phyloP scores from a whole-genome alignment of 352 stramenopile species.

The Pythium brassicae region DNA sequence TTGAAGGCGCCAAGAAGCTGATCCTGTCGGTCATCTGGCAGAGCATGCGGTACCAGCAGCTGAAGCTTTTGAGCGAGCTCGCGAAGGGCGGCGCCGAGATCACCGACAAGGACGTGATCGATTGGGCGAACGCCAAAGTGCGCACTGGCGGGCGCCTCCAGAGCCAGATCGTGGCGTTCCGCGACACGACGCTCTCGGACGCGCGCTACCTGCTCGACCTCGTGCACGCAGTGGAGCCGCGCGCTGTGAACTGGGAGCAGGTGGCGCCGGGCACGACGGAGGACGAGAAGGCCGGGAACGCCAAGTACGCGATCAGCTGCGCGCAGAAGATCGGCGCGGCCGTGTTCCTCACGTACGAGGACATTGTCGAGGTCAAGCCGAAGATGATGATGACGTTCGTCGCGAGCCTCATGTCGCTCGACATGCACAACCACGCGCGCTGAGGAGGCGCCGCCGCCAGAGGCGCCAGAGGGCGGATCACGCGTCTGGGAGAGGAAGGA shows the following conservation, averaged over 20 bases:
- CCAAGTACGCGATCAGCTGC: conserved; percentile 91
- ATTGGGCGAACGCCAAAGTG: conserved; percentile 84
- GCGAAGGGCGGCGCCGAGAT: conserved; percentile 45
- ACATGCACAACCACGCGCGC: conserved; percentile 54
- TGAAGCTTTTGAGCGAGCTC: conserved; percentile 78
- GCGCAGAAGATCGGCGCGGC: conserved; percentile 90
- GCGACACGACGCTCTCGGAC: conserved; percentile 72
- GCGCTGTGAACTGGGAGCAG: conserved; percentile 90
- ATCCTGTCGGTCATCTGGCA: conserved; percentile 94
- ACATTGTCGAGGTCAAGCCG: conserved; percentile 92
- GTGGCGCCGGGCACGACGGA: conserved; percentile 52
- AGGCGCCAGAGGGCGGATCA: not conserved
- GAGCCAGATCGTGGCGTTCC: conserved; percentile 79
- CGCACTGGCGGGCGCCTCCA: conserved; percentile 65
- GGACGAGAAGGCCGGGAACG: conserved; percentile 88
- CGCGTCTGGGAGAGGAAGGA: too few relatives aligned
- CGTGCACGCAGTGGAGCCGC: conserved; percentile 78
- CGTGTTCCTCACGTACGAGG: conserved; percentile 92
- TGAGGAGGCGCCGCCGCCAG: too few relatives aligned
- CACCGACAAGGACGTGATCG: conserved; percentile 80
- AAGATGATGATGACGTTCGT: conserved; percentile 93
- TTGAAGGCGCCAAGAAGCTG: conserved; percentile 91
- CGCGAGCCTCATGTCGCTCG: conserved; percentile 81
- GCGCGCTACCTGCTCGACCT: conserved; percentile 86
- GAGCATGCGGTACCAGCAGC: conserved; percentile 90